Evolutionary conservation across 2,329 filamentous ascomycete species (phyloP).

Genomic region (Hypoxylon sp.): DNA sequence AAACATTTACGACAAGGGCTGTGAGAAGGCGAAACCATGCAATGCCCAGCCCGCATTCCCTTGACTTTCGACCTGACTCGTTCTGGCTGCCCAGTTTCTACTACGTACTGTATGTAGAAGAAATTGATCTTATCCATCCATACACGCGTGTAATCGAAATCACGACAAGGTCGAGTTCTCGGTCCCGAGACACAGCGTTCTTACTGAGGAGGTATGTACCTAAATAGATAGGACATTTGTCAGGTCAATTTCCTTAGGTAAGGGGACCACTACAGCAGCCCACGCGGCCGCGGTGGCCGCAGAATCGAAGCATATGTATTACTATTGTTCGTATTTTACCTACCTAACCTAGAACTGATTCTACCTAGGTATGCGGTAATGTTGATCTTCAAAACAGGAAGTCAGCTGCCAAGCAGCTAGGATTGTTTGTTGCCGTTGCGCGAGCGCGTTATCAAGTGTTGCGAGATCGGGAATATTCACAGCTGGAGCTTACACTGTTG

Average conservation of each 20-base stretch:
- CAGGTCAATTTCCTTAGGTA: conserved; percentile 27
- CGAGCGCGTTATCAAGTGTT: conserved; percentile 38
- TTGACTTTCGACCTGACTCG: conserved; percentile 9
- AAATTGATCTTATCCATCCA: conserved; percentile 27
- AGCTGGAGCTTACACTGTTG: conserved; percentile 36
- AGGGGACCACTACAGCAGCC: conserved; percentile 33
- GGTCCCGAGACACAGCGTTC: conserved; percentile 44
- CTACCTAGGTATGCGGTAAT: conserved; percentile 27
- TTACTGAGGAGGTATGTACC: conserved; percentile 25
- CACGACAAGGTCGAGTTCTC: conserved; percentile 25
- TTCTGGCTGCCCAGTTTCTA: conserved; percentile 24
- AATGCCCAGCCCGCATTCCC: conserved; percentile 14
- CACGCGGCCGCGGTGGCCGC: conserved; percentile 35
- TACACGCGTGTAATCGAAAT: conserved; percentile 19
- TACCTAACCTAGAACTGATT: conserved; percentile 41
- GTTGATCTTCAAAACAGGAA: conserved; percentile 43
- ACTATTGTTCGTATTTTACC: conserved; percentile 45
- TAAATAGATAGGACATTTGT: conserved; percentile 24
- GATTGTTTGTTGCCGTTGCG: conserved; percentile 42
- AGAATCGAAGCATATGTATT: conserved; percentile 38
- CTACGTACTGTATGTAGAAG: background rate
- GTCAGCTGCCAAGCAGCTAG: conserved; percentile 46
- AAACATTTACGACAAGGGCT: conserved; percentile 46
- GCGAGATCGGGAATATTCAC: conserved; percentile 44
- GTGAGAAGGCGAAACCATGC: conserved; percentile 43